These are phyloP conservation scores for Didymella segeticola DNA, from an alignment of 2,329 filamentous ascomycete genomes.

Conservation along the genomic window DNA sequence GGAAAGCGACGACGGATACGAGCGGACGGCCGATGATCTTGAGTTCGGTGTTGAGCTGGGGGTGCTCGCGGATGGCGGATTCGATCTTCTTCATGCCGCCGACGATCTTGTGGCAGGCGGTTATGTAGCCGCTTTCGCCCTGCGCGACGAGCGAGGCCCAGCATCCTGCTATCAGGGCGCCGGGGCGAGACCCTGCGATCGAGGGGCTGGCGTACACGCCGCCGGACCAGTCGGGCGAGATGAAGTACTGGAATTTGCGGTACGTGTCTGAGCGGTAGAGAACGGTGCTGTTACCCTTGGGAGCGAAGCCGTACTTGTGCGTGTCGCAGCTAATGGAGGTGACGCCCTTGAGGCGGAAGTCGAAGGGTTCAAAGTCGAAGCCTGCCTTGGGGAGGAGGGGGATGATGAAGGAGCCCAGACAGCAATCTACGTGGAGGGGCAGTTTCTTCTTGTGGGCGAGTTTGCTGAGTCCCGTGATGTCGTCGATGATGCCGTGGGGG, in stretches of 20 bases:
- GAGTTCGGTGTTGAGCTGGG: conserved; percentile 73
- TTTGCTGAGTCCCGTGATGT: conserved; percentile 83
- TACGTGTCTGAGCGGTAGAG: conserved; percentile 83
- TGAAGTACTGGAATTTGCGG: conserved; percentile 93
- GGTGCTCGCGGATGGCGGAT: conserved; percentile 72
- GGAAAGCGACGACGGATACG: conserved; percentile 90
- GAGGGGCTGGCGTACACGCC: conserved; percentile 95
- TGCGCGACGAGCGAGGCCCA: conserved; percentile 92
- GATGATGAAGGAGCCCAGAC: conserved; percentile 92
- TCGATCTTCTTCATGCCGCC: conserved; percentile 83
- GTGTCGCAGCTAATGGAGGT: conserved; percentile 97
- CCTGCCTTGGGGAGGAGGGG: conserved; percentile 93
- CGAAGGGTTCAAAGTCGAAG: conserved; percentile 86
- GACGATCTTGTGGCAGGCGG: conserved; percentile 86
- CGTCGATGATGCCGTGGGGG: conserved; percentile 96
- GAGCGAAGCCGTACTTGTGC: conserved; percentile 98
- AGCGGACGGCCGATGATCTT: conserved; percentile 83
- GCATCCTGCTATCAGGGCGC: conserved; percentile 92
- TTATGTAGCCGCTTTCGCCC: conserved; percentile 86
- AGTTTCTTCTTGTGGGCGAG: conserved; percentile 80
- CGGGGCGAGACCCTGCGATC: conserved; percentile 89
- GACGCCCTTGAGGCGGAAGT: conserved; percentile 92
- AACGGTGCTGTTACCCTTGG: conserved; percentile 93
- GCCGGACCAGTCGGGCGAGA: conserved; percentile 92
- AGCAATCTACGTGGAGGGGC: conserved; percentile 96